Evolutionary conservation across 805 yeast genomes (phyloP).

Genomic region (Scheffersomyces amazonensis): DNA sequence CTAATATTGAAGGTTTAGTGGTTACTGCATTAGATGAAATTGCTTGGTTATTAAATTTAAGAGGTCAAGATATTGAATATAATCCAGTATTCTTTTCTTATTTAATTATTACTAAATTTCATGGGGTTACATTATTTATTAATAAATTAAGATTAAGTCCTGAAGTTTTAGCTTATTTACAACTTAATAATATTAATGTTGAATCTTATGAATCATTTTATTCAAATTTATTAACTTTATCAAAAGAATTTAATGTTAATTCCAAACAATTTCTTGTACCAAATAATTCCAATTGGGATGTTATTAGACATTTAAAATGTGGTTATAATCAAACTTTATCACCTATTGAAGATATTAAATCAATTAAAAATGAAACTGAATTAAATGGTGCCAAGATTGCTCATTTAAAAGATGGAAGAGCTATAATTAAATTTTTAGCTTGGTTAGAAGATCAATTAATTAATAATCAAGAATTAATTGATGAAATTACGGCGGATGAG

Average conservation of each 20-base stretch:
- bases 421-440: slow-evolving; percentile 50
- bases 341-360: slow-evolving; percentile 49
- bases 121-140: slow-evolving; percentile 38
- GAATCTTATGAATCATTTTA: slow-evolving; percentile 47
- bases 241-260: slow-evolving; percentile 31
- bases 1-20: slow-evolving; percentile 34
- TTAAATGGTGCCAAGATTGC: slow-evolving; percentile 49
- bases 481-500: slow-evolving; percentile 61
- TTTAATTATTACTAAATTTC: slow-evolving; percentile 25
- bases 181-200: slow-evolving; percentile 23
- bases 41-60: slow-evolving; percentile 71
- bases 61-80: slow-evolving; percentile 55
- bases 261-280: slow-evolving; percentile 30
- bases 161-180: slow-evolving; percentile 21
- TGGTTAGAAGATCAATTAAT: slow-evolving; percentile 58
- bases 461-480: slow-evolving; percentile 37
- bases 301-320: slow-evolving; percentile 31
- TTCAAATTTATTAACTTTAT: slow-evolving; percentile 35
- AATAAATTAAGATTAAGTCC: slow-evolving; percentile 39
- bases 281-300: slow-evolving; percentile 37
- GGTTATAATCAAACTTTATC: slow-evolving; percentile 28
- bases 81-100: slow-evolving; percentile 53
- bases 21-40: slow-evolving; percentile 72
- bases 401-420: slow-evolving; percentile 58
- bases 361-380: slow-evolving; percentile 49